Evolutionary conservation across 2,329 filamentous ascomycete genomes (phyloP).

Genomic region (Dendryphion nanum): DNA sequence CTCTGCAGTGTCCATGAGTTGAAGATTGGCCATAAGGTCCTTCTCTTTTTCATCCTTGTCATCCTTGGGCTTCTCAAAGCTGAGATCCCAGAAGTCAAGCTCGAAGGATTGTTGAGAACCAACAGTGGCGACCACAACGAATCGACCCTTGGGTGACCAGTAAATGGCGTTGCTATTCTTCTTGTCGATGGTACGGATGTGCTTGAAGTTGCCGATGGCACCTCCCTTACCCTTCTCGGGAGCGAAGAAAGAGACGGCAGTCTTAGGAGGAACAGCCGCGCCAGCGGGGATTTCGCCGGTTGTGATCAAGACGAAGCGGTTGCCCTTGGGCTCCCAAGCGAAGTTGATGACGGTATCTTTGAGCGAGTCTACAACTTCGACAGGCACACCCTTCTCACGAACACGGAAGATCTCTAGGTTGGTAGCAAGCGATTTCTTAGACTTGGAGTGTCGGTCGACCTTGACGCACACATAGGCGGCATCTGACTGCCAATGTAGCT

Average conservation of each 20-base stretch:
- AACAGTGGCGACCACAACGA: constrained; percentile 91
- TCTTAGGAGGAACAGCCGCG: constrained; percentile 87
- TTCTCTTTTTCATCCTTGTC: constrained; percentile 93
- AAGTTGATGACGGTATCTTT: constrained; percentile 99
- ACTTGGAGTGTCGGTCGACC: constrained; percentile 98
- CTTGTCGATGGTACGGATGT: constrained; percentile 92
- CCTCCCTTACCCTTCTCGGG: constrained; percentile 89
- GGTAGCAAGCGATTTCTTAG: constrained; percentile 95
- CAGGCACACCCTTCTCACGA: constrained; percentile 94
- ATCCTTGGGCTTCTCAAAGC: constrained; percentile 74
- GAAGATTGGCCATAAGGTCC: constrained; percentile 89
- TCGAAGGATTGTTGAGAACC: constrained; percentile 91
- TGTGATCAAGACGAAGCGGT: constrained; percentile 95
- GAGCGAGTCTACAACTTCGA: constrained; percentile 95
- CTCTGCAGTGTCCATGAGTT: constrained; percentile 89
- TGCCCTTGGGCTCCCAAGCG: constrained; percentile 97
- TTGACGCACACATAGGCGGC: constrained; percentile 94
- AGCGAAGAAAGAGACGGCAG: constrained; percentile 91
- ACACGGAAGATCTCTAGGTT: constrained; percentile 98
- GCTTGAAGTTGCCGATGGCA: constrained; percentile 88
- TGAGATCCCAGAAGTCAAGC: constrained; percentile 95
- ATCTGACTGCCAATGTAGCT: constrained; percentile 98
- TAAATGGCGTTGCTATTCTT: constrained; percentile 99
- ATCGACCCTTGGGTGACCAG: constrained; percentile 94
- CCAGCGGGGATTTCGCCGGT: constrained; percentile 78